Evolutionary conservation across 1,284 basidiomycete species (phyloP).

Genomic region (Ganoderma sinense): DNA sequence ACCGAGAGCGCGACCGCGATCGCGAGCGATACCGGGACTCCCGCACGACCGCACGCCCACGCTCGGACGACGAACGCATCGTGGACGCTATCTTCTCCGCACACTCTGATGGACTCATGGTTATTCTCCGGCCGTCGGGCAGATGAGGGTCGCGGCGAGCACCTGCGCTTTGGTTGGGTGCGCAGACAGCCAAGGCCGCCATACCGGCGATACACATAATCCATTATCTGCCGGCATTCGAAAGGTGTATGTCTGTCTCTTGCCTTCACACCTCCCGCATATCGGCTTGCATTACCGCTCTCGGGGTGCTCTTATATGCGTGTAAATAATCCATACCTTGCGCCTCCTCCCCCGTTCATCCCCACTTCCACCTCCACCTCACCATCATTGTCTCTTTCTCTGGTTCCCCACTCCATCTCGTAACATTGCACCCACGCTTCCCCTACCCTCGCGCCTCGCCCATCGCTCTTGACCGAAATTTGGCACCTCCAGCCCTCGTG

Average conservation of each 20-base stretch:
- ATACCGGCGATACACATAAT: not conserved
- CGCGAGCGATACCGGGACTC: conserved; percentile 20
- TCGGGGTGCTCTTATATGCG: not conserved
- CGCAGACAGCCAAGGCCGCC: not conserved
- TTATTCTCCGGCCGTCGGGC: conserved; percentile 61
- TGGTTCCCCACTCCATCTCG: not conserved
- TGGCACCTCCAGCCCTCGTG: not conserved
- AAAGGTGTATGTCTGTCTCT: not conserved
- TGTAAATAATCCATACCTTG: conserved; percentile 1
- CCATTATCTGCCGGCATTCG: not conserved
- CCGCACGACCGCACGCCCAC: conserved; percentile 19
- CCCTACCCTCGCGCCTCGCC: not conserved
- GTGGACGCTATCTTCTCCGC: conserved; percentile 85
- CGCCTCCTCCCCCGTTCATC: not conserved
- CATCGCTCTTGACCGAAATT: not conserved
- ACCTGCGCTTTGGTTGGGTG: not conserved
- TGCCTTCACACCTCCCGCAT: not conserved
- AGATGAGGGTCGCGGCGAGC: not conserved
- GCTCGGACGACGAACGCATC: conserved; percentile 45
- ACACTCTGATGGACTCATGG: conserved; percentile 81
- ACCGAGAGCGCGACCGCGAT: conserved; percentile 23
- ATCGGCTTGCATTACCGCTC: conserved; percentile 7
- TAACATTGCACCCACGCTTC: not conserved
- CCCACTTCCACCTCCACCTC: no score
- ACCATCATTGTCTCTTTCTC: not conserved